These are phyloP conservation scores for Epithele typhae DNA, from an alignment of 768 basidiomycete genomes.

Conservation along the genomic window DNA sequence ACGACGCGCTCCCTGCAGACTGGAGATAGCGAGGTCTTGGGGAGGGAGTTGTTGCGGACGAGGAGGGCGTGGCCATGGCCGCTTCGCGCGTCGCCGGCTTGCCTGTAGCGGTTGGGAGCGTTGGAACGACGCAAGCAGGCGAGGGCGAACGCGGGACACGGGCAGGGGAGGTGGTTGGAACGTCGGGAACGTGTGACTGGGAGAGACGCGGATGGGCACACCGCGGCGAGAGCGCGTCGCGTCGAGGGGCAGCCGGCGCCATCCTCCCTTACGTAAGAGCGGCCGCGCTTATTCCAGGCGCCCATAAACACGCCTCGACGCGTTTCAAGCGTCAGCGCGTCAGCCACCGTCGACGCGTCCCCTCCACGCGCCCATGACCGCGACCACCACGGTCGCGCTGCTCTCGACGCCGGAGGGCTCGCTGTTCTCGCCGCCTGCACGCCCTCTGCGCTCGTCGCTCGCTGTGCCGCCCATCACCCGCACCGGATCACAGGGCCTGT, in stretches of 20 bases:
- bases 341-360: not conserved
- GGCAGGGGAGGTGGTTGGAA: constrained; percentile 9
- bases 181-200: constrained; percentile 23
- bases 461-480: constrained; percentile 3
- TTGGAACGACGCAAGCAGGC: not conserved
- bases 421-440: not conserved
- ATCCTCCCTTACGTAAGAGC: constrained; percentile 14
- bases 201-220: constrained; percentile 21
- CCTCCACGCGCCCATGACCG: not conserved
- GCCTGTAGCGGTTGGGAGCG: not conserved
- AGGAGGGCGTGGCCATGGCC: constrained; percentile 73
- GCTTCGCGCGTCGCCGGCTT: constrained; percentile 8
- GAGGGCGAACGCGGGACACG: not conserved
- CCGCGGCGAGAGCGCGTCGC: constrained; percentile 25
- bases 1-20: constrained; percentile 35
- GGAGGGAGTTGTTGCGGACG: constrained; percentile 79
- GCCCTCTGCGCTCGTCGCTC: not conserved
- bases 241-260: constrained; percentile 18
- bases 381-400: not conserved
- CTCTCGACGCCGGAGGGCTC: not conserved
- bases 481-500: constrained; percentile 5
- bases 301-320: constrained; percentile 8
- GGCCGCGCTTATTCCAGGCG: constrained; percentile 11
- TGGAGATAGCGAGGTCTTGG: constrained; percentile 65
- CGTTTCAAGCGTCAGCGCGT: not conserved